Evolutionary conservation across 225 moss, liverwort and hornwort species (phyloP), one percentile per base, ranked within the genome.

Genomic region (Physcomitrellopsis africana): DNA sequence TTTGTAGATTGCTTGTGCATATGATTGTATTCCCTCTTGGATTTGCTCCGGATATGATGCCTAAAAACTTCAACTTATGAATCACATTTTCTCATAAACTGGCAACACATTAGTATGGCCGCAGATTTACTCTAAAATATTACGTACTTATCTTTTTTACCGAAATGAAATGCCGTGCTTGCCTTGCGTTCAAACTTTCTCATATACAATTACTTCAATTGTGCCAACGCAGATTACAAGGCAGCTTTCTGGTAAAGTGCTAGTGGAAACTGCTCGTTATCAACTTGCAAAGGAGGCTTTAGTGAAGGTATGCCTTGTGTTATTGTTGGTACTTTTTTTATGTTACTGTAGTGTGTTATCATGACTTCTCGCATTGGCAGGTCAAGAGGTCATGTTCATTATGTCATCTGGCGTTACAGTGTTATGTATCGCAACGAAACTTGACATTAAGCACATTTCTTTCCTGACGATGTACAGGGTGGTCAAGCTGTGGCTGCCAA

Each of bases 241-340:
- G 79, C 85, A 74, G 54, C 84, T 97, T 2, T 89, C 92, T 1
- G 92, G 91, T 72, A 92, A 92, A 82, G 76, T 97, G 32, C 67
- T 97, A 56, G 70, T 92, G 67, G 96, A 97, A 86, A 91, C 96
- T 56, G 91, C 91, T 46, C 89, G 91, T 60, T 94, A 97, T 70
- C 94, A 94, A 85, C 84, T 97, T 76, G 96, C 96, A 63, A 94
- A 97, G 74, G 94, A 97, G 84, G 92, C 94, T 60, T 68, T 94
- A 51, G 84, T 97, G 57, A 97, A 97, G 90, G 94, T 92, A 11
- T 59, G 75, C 67, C 58, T 7, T 56, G 41, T 43, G 52, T 44
- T 53, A 63, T 42, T 22, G 46, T 48, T 32, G 29, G 37, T n/a
- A 63, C 23, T 26, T 22, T 54, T n/a, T 60, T 29, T n/a, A 9